These are phyloP conservation scores for Sphaerulina vaccinii DNA, from an alignment of 2,329 filamentous ascomycete genomes.

Conservation along the genomic window DNA sequence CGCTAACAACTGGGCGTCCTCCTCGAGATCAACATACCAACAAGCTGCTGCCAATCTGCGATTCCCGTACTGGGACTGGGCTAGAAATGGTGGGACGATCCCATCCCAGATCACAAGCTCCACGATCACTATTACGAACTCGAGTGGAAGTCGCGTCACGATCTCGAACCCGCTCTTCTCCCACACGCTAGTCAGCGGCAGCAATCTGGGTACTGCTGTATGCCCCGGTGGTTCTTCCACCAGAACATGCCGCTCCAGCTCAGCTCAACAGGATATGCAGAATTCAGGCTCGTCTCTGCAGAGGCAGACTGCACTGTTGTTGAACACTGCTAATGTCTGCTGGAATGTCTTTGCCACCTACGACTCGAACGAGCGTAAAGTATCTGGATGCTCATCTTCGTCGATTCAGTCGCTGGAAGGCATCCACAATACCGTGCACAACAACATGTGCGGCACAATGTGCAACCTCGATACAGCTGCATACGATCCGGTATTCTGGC, in stretches of 20 bases:
- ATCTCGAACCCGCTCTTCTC: conserved; percentile 33
- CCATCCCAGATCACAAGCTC: conserved; percentile 28
- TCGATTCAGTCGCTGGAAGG: conserved; percentile 26
- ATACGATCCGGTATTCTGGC: conserved; percentile 38
- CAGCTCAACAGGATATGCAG: conserved; percentile 32
- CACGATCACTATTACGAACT: conserved; percentile 29
- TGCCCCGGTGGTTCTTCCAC: conserved; percentile 31
- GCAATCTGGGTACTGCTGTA: conserved; percentile 29
- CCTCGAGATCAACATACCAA: conserved; percentile 20
- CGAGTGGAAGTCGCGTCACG: conserved; percentile 25
- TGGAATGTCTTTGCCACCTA: conserved; percentile 32
- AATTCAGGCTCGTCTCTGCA: conserved; percentile 19
- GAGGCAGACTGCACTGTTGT: conserved; percentile 27
- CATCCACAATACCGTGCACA: conserved; percentile 34
- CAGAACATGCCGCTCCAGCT: conserved; percentile 30
- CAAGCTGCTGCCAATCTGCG: conserved; percentile 26
- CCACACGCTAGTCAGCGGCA: conserved; percentile 25
- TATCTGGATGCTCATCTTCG: conserved; percentile 23
- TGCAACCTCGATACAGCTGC: conserved; percentile 32
- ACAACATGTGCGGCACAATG: conserved; percentile 31
- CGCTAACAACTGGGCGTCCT: conserved; percentile 23
- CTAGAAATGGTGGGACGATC: conserved; percentile 24
- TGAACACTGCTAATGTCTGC: conserved; percentile 28
- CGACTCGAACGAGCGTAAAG: conserved; percentile 15
- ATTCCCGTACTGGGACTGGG: conserved; percentile 35